A percentile compares a stretch with the other conserved stretches of the same genome.
phyloP scores from a whole-genome alignment of 345 rosid species.

The Salix udensis region DNA sequence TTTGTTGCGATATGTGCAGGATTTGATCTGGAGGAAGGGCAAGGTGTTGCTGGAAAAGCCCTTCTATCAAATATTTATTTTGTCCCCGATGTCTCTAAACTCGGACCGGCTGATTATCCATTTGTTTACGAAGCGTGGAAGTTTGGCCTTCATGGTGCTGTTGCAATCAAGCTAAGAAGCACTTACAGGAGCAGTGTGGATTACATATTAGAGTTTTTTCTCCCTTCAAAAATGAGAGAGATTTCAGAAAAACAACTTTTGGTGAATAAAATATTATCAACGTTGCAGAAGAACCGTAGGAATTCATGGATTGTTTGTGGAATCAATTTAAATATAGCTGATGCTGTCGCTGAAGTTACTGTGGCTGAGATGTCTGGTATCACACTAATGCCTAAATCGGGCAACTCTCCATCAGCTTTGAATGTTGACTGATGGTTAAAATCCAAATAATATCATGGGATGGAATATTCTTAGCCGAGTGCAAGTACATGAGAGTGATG shows the following conservation, averaged over 20 bases:
- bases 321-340: too few species aligned
- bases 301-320: background rate
- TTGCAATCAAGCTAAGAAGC: background rate
- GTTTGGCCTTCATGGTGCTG: background rate
- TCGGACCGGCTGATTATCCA: background rate
- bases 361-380: too few species aligned
- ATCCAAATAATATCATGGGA: too few species aligned
- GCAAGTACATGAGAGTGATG: too few species aligned
- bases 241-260: background rate
- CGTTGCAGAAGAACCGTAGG: background rate
- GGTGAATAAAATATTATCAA: background rate
- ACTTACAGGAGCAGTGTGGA: background rate
- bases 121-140: background rate
- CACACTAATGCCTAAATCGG: too few species aligned
- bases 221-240: background rate
- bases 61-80: background rate
- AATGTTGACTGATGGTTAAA: too few species aligned
- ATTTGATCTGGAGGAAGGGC: background rate
- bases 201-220: background rate
- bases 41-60: conserved; percentile 1
- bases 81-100: background rate
- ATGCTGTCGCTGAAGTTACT: too few species aligned
- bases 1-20: background rate
- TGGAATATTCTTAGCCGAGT: too few species aligned
- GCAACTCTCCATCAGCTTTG: too few species aligned